Evolutionary conservation across 2,329 filamentous ascomycete genomes (phyloP), one percentile per base, ranked within the genome.

Genomic region (Penicillium rolfsii): DNA sequence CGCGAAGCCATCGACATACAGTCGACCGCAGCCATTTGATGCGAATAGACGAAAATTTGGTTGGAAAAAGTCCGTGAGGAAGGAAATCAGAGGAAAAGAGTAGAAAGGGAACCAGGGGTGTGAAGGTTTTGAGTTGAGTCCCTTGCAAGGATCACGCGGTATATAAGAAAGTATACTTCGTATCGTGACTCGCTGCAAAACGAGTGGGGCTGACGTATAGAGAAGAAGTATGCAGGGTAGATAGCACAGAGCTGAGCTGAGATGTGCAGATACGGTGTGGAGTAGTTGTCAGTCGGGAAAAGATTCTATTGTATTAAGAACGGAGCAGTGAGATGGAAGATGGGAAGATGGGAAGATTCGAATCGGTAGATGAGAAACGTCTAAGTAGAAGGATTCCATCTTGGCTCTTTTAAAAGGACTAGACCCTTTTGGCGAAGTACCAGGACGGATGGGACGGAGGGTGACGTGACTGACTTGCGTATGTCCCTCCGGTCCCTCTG

Each of bases 401-500:
- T 12, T 24, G 35, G 12, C 22, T 30, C 16, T 19, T 45, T 19
- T 45, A 30, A 30, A 36, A 41, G 48, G 26, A 43, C 38, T 54
- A 55, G 61, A 53, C 53, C 40, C 35, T 38, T 48, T 48, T 16
- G 38, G 57, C 52, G 41, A 53, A 50, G 36, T 9, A 36, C 63
- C 46, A 19, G 35, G 5, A 26, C 30, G 38, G 28, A 43, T 33
- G 9, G 14, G 5, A 40, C 36, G 36, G 52, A 55, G 50, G 43
- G 62, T 67, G 66, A 68, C 66, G 65, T 68, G 63, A 67, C 52
- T 28, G 63, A 65, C 66, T 67, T 67, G 63, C 63, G 59, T 59
- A 40, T 43, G 35, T 52, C 28, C 28, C 3, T 26, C 16, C n/a
- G 11, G 9, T 14, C 16, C 5, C 9, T 8, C 33, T 35, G 22